Evolutionary conservation across 73 alveolate species (phyloP).

Genomic region (Tetrahymena elliotti): DNA sequence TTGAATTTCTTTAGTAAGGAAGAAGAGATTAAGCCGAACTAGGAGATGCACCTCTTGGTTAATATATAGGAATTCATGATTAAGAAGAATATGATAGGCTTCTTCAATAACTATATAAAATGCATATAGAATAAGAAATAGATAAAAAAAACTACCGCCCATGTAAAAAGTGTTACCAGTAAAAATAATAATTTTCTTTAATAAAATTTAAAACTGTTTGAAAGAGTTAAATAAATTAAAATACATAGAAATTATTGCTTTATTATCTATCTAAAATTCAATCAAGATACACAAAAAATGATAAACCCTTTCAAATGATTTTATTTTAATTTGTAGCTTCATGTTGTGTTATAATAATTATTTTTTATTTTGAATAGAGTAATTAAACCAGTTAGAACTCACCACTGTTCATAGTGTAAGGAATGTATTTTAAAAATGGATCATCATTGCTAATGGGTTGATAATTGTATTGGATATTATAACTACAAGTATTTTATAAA

Average conservation of each 20-base stretch:
- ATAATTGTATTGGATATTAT: constrained; percentile 65
- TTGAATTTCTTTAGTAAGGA: neutral
- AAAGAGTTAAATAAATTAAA: too few relatives aligned
- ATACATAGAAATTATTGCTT: too few relatives aligned
- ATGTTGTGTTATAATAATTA: too few relatives aligned
- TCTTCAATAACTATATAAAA: neutral
- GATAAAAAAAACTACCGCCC: neutral
- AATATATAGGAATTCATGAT: neutral
- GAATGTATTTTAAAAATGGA: constrained; percentile 74
- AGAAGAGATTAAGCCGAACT: neutral
- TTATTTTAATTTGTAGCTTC: too few relatives aligned
- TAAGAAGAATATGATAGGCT: neutral
- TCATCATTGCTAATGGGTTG: constrained; percentile 80
- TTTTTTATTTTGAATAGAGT: constrained; percentile 36
- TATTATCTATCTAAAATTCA: too few relatives aligned
- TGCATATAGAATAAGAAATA: neutral
- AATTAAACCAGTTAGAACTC: constrained; percentile 63
- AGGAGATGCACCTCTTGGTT: neutral
- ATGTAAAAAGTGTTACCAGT: neutral
- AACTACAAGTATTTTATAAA: constrained; percentile 58
- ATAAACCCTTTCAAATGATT: neutral
- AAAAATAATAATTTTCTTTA: neutral
- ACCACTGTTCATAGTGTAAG: constrained; percentile 66
- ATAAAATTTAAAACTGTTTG: too few relatives aligned
- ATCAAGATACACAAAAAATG: too few relatives aligned